Percentiles rank a stretch among this genome's conserved stretches.
phyloP scores from a whole-genome alignment of 129 eudicot species.

The Pseudognaphalium luteoalbum region DNA sequence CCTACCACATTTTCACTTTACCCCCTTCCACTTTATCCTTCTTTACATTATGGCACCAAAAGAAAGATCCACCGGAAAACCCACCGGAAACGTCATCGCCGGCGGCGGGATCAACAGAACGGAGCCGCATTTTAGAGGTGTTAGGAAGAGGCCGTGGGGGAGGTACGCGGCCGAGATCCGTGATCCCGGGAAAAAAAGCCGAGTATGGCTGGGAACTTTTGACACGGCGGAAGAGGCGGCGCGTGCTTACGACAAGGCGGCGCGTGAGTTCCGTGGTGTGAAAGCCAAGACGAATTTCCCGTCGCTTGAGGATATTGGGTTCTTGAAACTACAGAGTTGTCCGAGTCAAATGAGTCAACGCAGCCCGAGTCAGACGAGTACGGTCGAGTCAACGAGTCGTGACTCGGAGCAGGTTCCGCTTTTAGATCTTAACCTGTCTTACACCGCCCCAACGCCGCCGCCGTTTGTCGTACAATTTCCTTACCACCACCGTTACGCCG shows the following conservation, averaged over 20 bases:
- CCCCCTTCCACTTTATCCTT: not conserved
- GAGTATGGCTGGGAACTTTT: slow-evolving; percentile 47
- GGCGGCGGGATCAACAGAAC: slow-evolving; percentile 7
- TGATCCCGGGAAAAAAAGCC: slow-evolving; percentile 43
- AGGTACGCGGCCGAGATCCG: slow-evolving; percentile 55
- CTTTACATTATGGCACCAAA: slow-evolving; percentile 42
- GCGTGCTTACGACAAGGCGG: slow-evolving; percentile 54
- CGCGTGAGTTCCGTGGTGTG: slow-evolving; percentile 51
- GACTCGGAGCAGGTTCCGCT: slow-evolving; percentile 32
- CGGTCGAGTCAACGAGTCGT: slow-evolving; percentile 51
- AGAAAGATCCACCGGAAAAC: slow-evolving; percentile 27
- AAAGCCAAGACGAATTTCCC: slow-evolving; percentile 65
- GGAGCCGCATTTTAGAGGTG: slow-evolving; percentile 65
- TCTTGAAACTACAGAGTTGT: not conserved
- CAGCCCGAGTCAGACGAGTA: slow-evolving; percentile 63
- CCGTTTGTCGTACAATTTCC: slow-evolving; percentile 33
- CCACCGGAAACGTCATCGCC: slow-evolving; percentile 12
- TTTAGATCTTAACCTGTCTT: slow-evolving; percentile 44
- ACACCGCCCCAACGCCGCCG: slow-evolving; percentile 18
- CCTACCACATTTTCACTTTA: not conserved
- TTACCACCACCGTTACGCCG: slow-evolving; percentile 20
- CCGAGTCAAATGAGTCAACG: slow-evolving; percentile 40
- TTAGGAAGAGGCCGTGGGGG: slow-evolving; percentile 82
- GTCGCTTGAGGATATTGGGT: not conserved
- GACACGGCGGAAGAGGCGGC: slow-evolving; percentile 74